Percentiles rank a stretch among this genome's conserved stretches.
These are phyloP conservation scores for Hysterium pulicare DNA, from an alignment of 2,329 filamentous ascomycete species.

Conservation along the genomic window DNA sequence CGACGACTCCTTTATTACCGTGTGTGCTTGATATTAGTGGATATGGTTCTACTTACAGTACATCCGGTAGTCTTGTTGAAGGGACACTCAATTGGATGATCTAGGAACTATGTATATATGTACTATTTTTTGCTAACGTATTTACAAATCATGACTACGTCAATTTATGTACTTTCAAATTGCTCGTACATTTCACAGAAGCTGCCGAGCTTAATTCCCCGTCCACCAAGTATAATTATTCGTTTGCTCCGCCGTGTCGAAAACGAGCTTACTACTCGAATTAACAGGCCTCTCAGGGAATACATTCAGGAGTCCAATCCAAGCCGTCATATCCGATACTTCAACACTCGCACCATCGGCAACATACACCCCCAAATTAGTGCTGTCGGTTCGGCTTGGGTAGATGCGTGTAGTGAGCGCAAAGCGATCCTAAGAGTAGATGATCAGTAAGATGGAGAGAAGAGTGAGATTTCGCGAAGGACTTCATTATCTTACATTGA, in stretches of 20 bases:
- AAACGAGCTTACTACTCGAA: slow-evolving; percentile 41
- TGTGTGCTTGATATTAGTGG: too few species aligned
- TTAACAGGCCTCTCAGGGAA: slow-evolving; percentile 43
- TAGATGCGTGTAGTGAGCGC: slow-evolving; percentile 45
- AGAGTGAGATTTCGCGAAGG: neutral
- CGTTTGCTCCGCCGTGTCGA: slow-evolving; percentile 42
- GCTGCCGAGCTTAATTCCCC: slow-evolving; percentile 30
- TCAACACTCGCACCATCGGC: slow-evolving; percentile 34
- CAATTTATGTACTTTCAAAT: too few species aligned
- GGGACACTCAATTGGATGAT: too few species aligned
- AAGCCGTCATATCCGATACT: slow-evolving; percentile 37
- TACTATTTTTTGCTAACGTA: too few species aligned
- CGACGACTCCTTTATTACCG: too few species aligned
- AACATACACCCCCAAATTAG: slow-evolving; percentile 43
- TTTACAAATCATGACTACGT: too few species aligned
- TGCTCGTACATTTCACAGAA: neutral
- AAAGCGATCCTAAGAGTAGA: slow-evolving; percentile 30
- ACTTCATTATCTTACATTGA: slow-evolving; percentile 33
- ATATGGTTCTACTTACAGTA: too few species aligned
- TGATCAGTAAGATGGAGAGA: slow-evolving; percentile 2
- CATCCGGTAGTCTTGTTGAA: too few species aligned
- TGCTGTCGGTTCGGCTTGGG: slow-evolving; percentile 42
- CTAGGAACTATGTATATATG: too few species aligned
- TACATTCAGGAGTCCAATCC: slow-evolving; percentile 37
- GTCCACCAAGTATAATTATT: slow-evolving; percentile 47